Evolutionary conservation across 2,329 filamentous ascomycete species (phyloP).

Genomic region (Colletotrichum filicis): DNA sequence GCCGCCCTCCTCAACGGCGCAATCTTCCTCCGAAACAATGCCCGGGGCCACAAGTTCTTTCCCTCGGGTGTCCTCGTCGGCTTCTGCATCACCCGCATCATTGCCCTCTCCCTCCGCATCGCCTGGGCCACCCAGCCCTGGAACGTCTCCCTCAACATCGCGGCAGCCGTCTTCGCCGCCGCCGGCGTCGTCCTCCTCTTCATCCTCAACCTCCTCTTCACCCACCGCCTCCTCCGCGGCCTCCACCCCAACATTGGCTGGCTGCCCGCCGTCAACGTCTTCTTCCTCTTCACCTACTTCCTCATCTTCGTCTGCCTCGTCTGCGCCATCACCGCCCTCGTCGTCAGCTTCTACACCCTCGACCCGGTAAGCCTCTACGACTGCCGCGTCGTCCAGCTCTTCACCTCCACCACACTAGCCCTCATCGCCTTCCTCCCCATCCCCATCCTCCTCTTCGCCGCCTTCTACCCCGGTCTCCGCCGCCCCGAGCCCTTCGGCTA

Average conservation of each 20-base stretch:
- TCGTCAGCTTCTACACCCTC: conserved; percentile 76
- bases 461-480: conserved; percentile 50
- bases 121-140: conserved; percentile 59
- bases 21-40: conserved; percentile 63
- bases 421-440: conserved; percentile 72
- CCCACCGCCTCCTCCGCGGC: conserved; percentile 79
- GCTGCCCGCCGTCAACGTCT: conserved; percentile 61
- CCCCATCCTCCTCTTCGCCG: conserved; percentile 59
- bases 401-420: conserved; percentile 72
- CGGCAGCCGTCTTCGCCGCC: conserved; percentile 76
- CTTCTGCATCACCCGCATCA: conserved; percentile 66
- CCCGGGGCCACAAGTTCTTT: conserved; percentile 66
- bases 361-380: conserved; percentile 57
- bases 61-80: conserved; percentile 68
- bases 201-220: conserved; percentile 81
- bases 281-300: conserved; percentile 69
- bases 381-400: conserved; percentile 74
- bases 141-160: conserved; percentile 59
- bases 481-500: conserved; percentile 64
- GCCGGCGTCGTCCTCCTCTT: conserved; percentile 82
- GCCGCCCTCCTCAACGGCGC: conserved; percentile 68
- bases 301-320: conserved; percentile 69
- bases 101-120: conserved; percentile 63
- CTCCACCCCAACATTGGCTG: conserved; percentile 79
- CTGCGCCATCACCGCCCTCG: conserved; percentile 72